Evolutionary conservation across 2,329 filamentous ascomycete genomes (phyloP).

Genomic region (Aspergillus fijiensis): DNA sequence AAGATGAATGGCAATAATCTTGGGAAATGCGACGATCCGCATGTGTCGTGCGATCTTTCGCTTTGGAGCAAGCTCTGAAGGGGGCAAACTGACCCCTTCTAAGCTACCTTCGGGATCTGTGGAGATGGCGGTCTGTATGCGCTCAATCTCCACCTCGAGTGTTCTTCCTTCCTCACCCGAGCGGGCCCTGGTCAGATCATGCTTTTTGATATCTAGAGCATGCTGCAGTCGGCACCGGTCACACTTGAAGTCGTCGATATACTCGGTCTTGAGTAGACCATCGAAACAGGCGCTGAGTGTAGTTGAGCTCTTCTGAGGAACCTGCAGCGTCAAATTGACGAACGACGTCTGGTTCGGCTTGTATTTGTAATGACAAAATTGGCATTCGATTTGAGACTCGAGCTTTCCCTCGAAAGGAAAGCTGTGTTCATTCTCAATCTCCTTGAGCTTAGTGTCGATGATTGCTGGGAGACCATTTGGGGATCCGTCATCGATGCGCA

Average conservation of each 20-base stretch:
- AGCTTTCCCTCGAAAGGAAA: conserved; percentile 91
- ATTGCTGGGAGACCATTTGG: conserved; percentile 34
- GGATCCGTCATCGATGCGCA: conserved; percentile 38
- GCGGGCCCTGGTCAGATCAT: conserved; percentile 57
- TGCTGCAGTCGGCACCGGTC: conserved; percentile 87
- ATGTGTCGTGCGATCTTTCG: conserved; percentile 84
- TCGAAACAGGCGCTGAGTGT: conserved; percentile 88
- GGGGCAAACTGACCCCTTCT: conserved; percentile 70
- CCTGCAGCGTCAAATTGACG: conserved; percentile 86
- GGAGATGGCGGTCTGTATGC: conserved; percentile 69
- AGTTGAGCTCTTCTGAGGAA: conserved; percentile 78
- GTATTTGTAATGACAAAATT: conserved; percentile 85
- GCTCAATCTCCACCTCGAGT: conserved; percentile 60
- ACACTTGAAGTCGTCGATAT: conserved; percentile 96
- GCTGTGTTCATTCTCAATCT: conserved; percentile 49
- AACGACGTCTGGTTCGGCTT: conserved; percentile 81
- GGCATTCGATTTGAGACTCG: conserved; percentile 93
- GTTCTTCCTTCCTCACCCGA: conserved; percentile 54
- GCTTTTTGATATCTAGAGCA: conserved; percentile 64
- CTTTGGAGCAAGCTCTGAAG: conserved; percentile 71
- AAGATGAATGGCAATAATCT: conserved; percentile 85
- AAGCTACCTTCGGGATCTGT: conserved; percentile 77
- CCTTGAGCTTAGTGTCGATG: conserved; percentile 39
- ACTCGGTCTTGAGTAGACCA: conserved; percentile 88
- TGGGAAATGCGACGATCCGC: conserved; percentile 82